Evolutionary conservation across 805 yeast species (phyloP).

Genomic region (Spathaspora gorwiae): DNA sequence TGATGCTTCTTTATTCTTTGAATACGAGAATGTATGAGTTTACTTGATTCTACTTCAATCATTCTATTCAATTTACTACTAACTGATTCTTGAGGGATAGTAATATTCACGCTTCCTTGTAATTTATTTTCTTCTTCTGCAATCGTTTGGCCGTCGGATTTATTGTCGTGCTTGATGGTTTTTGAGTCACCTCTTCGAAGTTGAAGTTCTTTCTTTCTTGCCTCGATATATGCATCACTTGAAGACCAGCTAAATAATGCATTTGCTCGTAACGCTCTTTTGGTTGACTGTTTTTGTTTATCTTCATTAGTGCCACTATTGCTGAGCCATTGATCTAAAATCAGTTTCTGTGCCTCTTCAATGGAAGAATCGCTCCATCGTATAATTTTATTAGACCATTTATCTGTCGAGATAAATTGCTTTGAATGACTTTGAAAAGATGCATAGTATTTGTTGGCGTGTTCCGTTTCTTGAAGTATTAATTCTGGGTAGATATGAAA

Average conservation of each 20-base stretch:
- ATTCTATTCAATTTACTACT: constrained; percentile 22
- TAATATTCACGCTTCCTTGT: constrained; percentile 7
- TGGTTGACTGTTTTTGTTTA: neutral
- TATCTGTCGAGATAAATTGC: constrained; percentile 22
- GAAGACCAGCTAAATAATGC: constrained; percentile 43
- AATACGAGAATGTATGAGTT: constrained; percentile 36
- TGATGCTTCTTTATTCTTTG: constrained; percentile 36
- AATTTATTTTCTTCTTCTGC: constrained; percentile 1
- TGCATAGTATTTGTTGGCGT: constrained; percentile 26
- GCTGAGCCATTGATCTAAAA: constrained; percentile 20
- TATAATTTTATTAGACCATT: constrained; percentile 12
- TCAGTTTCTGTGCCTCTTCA: constrained; percentile 14
- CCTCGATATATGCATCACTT: constrained; percentile 33
- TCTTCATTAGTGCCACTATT: neutral
- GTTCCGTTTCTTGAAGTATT: constrained; percentile 25
- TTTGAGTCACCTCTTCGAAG: constrained; percentile 1
- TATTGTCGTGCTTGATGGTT: constrained; percentile 1
- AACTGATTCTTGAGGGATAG: constrained; percentile 15
- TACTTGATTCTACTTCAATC: constrained; percentile 33
- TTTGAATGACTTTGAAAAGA: constrained; percentile 31
- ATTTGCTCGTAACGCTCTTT: constrained; percentile 16
- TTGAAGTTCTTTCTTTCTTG: constrained; percentile 12
- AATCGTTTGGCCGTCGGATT: neutral
- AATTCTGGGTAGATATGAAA: constrained; percentile 25
- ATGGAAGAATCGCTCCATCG: constrained; percentile 30